A percentile compares a stretch with the other conserved stretches of the same genome.
Conservation (phyloP, 371 early-diverging fungal species). For the Coemansia sp. region DNA sequence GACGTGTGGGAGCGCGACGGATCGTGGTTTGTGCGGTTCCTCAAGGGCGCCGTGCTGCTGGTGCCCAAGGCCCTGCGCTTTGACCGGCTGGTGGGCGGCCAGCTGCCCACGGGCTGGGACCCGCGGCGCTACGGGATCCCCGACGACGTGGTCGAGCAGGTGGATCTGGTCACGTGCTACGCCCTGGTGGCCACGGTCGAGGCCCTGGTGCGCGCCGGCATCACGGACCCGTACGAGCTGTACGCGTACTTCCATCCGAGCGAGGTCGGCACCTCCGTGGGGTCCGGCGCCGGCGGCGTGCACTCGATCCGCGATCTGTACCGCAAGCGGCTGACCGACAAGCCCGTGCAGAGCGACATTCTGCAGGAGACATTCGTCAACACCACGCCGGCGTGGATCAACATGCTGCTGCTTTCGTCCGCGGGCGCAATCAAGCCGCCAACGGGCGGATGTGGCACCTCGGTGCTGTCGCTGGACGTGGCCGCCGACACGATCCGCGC, state of each 20-base stretch:
- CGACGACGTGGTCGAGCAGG: slow-evolving; percentile 86
- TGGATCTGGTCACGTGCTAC: slow-evolving; percentile 88
- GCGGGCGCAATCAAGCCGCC: slow-evolving; percentile 98
- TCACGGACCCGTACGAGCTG: slow-evolving; percentile 97
- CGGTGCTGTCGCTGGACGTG: slow-evolving; percentile 89
- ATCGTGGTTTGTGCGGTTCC: slow-evolving; percentile 78
- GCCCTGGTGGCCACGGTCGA: slow-evolving; percentile 91
- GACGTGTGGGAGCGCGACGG: slow-evolving; percentile 73
- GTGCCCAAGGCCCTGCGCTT: slow-evolving; percentile 94
- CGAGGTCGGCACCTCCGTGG: slow-evolving; percentile 90
- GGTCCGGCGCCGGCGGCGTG: slow-evolving; percentile 89
- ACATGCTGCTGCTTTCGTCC: slow-evolving; percentile 90
- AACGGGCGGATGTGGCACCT: slow-evolving; percentile 93
- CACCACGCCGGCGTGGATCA: slow-evolving; percentile 97
- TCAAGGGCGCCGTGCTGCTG: slow-evolving; percentile 85
- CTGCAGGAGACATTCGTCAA: slow-evolving; percentile 96
- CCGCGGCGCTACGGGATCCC: slow-evolving; percentile 92
- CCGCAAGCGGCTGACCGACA: slow-evolving; percentile 74
- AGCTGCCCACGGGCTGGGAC: slow-evolving; percentile 94
- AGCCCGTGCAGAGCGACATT: slow-evolving; percentile 90
- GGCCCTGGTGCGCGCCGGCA: slow-evolving; percentile 88
- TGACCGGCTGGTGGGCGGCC: slow-evolving; percentile 92
- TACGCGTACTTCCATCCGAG: slow-evolving; percentile 95
- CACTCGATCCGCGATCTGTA: slow-evolving; percentile 76
- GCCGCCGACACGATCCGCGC: slow-evolving; percentile 87